These are phyloP conservation scores for Parmelia sp. DNA, from an alignment of 495 filamentous ascomycete species.

Conservation along the genomic window DNA sequence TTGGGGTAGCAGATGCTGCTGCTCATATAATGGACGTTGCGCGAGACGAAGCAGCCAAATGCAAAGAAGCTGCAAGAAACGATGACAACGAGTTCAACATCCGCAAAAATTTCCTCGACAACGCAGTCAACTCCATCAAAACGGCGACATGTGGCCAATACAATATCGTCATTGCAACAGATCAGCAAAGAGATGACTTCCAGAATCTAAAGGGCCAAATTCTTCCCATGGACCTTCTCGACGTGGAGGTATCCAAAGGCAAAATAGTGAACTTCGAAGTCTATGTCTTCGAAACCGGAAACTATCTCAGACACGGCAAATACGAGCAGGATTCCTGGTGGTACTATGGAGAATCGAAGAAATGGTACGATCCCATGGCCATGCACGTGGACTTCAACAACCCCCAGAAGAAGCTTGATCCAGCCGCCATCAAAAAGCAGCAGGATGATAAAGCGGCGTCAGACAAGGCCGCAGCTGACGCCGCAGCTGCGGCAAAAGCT, in stretches of 20 bases:
- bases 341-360: conserved; percentile 15
- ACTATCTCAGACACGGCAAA: conserved; percentile 21
- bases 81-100: conserved; percentile 21
- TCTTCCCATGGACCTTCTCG: conserved; percentile 18
- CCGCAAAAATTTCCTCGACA: conserved; percentile 16
- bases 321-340: conserved; percentile 21
- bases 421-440: conserved; percentile 12
- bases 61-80: conserved; percentile 9
- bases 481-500: conserved; percentile 9
- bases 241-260: conserved; percentile 16
- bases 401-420: conserved; percentile 17
- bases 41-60: conserved; percentile 14
- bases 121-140: conserved; percentile 19
- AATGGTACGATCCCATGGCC: conserved; percentile 17
- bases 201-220: conserved; percentile 20
- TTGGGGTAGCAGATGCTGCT: conserved; percentile 16
- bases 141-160: conserved; percentile 16
- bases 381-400: conserved; percentile 22
- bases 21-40: conserved; percentile 18
- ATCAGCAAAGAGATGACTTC: conserved; percentile 20
- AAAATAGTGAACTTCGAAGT: conserved; percentile 21
- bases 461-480: conserved; percentile 10
- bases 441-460: conserved; percentile 4
- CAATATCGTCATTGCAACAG: conserved; percentile 20
- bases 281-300: conserved; percentile 21